Evolutionary conservation across 805 yeast genomes (phyloP).

Genomic region (Kazachstania viticola): DNA sequence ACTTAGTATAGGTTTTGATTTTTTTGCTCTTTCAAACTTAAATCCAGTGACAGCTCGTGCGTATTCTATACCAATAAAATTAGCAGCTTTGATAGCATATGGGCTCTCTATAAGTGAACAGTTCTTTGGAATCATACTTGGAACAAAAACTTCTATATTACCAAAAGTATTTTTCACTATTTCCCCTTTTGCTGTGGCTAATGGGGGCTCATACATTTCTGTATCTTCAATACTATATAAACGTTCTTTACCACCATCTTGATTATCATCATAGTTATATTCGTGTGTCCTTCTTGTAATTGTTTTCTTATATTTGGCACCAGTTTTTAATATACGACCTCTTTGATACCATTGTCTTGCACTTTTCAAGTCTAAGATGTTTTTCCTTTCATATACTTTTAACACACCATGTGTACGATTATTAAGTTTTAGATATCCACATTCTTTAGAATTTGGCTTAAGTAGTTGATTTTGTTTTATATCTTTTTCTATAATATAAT

Average conservation of each 20-base stretch:
- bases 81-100: constrained; percentile 59
- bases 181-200: constrained; percentile 45
- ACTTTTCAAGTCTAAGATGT: constrained; percentile 52
- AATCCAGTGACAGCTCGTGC: constrained; percentile 85
- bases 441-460: constrained; percentile 43
- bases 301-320: constrained; percentile 51
- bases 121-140: constrained; percentile 75
- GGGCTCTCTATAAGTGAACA: constrained; percentile 49
- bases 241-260: constrained; percentile 54
- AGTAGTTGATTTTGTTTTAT: constrained; percentile 62
- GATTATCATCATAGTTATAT: constrained; percentile 34
- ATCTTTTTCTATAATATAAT: constrained; percentile 70
- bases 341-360: constrained; percentile 79
- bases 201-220: constrained; percentile 53
- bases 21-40: constrained; percentile 45
- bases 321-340: constrained; percentile 66
- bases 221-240: constrained; percentile 76
- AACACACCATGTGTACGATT: constrained; percentile 30
- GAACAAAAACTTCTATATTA: constrained; percentile 68
- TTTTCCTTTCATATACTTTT: constrained; percentile 56
- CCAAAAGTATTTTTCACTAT: constrained; percentile 72
- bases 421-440: constrained; percentile 57
- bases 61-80: constrained; percentile 55
- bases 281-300: constrained; percentile 26
- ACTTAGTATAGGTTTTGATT: constrained; percentile 51